Evolutionary conservation across 2,329 filamentous ascomycete species (phyloP), one percentile per base, ranked within the genome.

Genomic region (Scolecobasidium constrictum): DNA sequence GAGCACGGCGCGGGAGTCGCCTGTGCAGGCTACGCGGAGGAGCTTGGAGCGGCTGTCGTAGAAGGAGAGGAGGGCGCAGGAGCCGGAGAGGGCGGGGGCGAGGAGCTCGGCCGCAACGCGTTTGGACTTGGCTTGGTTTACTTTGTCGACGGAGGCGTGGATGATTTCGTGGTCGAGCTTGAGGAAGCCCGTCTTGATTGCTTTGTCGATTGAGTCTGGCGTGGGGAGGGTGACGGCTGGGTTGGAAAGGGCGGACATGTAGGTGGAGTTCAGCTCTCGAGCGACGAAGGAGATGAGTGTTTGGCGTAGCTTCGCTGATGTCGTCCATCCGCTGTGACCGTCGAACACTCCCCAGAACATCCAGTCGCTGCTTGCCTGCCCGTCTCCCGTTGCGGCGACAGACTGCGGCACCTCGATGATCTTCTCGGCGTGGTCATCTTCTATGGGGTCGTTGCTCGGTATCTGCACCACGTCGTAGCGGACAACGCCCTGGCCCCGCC

Each of bases 311-410:
- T 94, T 96, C 16, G 92, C 92, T 31, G 92, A 96, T 5, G 92
- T 98, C 4, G 92, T 95, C 92, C 92, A 98, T 52, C 92, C 92
- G 36, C 86, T 93, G 63, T 98, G 92, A 1, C 92, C 92, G 58
- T 98, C 92, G 62, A 96, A 98, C 15, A 98, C 88, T 45, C 88
- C 92, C 92, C 93, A 98, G 62, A 98, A 98, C 87, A 96, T 96
- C 92, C 92, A 98, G 63, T 98, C 93, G 48, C 76, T 85, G 46
- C 71, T 78, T 15, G 70, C 50, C 13, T 73, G 70, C 28, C 72
- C 64, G 57, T 73, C 64, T 53, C 73, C 67, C 5, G 69, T 68
- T 13, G 71, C 69, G 19, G 72, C 69, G 31, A 74, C 67, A 39
- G 68, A 71, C 42, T 73, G 72, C 4, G 86, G 83, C 6, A 95